phyloP scores from a whole-genome alignment of 495 filamentous ascomycete genomes.

The Aspergillus sclerotioniger region DNA sequence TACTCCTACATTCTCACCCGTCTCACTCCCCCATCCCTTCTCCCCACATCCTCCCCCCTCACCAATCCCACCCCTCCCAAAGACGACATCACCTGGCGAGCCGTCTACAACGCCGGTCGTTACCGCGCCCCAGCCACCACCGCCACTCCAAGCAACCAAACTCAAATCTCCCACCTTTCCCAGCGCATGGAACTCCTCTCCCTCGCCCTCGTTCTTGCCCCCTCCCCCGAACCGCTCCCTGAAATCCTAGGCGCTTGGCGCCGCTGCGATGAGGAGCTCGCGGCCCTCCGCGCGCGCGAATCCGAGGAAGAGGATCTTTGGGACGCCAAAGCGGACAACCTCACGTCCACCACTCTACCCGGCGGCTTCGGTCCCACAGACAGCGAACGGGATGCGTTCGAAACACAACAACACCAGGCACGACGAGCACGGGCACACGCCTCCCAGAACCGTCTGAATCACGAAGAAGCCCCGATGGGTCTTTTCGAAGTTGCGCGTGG shows the following conservation, averaged over 20 bases:
- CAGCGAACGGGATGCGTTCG: slow-evolving; percentile 45
- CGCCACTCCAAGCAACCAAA: slow-evolving; percentile 27
- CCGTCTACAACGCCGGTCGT: slow-evolving; percentile 83
- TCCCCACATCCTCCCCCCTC: slow-evolving; percentile 30
- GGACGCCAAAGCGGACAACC: slow-evolving; percentile 62
- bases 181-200: slow-evolving; percentile 91
- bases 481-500: slow-evolving; percentile 89
- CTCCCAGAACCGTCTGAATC: slow-evolving; percentile 27
- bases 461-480: slow-evolving; percentile 86
- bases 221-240: slow-evolving; percentile 65
- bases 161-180: slow-evolving; percentile 44
- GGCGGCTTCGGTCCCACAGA: slow-evolving; percentile 59
- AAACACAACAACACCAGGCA: slow-evolving; percentile 40
- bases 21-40: slow-evolving; percentile 40
- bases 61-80: slow-evolving; percentile 31
- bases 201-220: slow-evolving; percentile 77
- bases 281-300: slow-evolving; percentile 64
- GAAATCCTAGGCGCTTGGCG: slow-evolving; percentile 85
- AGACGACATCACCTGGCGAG: slow-evolving; percentile 90
- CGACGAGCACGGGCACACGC: slow-evolving; percentile 37
- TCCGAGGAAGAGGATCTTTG: slow-evolving; percentile 70
- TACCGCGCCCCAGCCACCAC: slow-evolving; percentile 53
- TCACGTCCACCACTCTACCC: slow-evolving; percentile 54
- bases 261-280: slow-evolving; percentile 83
- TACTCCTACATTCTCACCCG: slow-evolving; percentile 88